Base-by-base conservation (phyloP, 2,329 filamentous ascomycete genomes). In the Penicillium sp. region DNA sequence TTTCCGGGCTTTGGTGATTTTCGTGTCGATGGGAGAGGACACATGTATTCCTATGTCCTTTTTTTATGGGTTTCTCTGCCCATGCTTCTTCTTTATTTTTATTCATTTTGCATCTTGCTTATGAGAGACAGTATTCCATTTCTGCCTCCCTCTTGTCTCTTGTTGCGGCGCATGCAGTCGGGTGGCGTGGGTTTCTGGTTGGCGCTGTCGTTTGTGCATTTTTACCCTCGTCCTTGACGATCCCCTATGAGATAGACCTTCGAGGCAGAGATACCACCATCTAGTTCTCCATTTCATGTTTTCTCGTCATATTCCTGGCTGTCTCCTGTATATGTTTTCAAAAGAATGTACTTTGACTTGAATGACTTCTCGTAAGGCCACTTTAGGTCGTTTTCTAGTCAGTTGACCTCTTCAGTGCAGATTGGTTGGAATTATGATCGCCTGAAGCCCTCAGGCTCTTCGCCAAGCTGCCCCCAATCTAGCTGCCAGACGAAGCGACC, bases 231-330 rank as follows among this genome's bases (percentile, higher is more conserved):
- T 57, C 50, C 43, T 53, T 46, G 45, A 53, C 51, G 51, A 51
- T 41, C 51, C 42, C 39, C 47, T 59, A 53, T 54, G 56, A 62
- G 55, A 65, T 65, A 66, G 62, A 67, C 53, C 52, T 56, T 62
- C 59, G 55, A 62, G 62, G 61, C 57, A 63, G 59, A 62, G 64
- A 67, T 67, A 67, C 63, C 63, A 67, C 57, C 57, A 60, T 62
- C 52, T 60, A 61, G 55, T 58, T 57, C 46, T 62, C 51, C 58
- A 48, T 55, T 55, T 51, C n/a, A n/a, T n/a, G 34, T 41, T 48
- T 39, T 39, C 31, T 20, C 33, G 7, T 21, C 17, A 36, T 26
- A 28, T 38, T n/a, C 18, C 15, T 41, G 18, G n/a, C 20, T 35
- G 6, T 21, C 28, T 31, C 41, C 21, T 50, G 46, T 50, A 50